A percentile compares a stretch with the other conserved stretches of the same genome.
phyloP scores from a whole-genome alignment of 176 grass and related monocot genomes.

The Alloteropsis semialata region DNA sequence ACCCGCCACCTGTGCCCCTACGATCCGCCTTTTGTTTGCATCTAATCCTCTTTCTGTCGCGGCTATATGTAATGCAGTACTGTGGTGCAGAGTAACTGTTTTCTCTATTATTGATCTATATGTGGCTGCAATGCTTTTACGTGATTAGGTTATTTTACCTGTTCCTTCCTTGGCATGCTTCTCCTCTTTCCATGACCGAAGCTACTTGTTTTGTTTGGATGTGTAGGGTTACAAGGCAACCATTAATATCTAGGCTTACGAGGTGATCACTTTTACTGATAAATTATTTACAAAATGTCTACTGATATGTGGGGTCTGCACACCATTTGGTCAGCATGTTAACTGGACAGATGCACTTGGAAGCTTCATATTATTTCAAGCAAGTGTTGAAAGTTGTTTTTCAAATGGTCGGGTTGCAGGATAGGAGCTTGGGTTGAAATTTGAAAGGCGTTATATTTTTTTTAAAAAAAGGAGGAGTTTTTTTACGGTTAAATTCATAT shows the following conservation, averaged over 20 bases:
- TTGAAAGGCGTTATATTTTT: not conserved
- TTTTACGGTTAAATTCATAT: conserved; percentile 19
- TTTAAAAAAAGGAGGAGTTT: not conserved
- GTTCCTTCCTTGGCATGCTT: conserved; percentile 50
- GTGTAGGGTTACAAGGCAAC: conserved; percentile 47
- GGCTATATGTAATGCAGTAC: conserved; percentile 30
- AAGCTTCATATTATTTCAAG: conserved; percentile 8
- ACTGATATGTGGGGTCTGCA: not conserved
- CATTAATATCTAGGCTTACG: conserved; percentile 40
- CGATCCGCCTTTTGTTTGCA: conserved; percentile 55
- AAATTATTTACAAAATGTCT: conserved; percentile 16
- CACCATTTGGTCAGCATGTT: conserved; percentile 9
- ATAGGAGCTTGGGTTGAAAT: not conserved
- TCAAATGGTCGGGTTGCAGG: not conserved
- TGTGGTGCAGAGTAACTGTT: conserved; percentile 24
- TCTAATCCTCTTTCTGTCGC: conserved; percentile 48
- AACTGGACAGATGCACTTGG: conserved; percentile 3
- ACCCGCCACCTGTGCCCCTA: conserved; percentile 33
- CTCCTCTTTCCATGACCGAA: conserved; percentile 32
- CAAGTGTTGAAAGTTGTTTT: not conserved
- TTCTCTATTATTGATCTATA: conserved; percentile 53
- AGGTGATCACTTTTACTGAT: conserved; percentile 22
- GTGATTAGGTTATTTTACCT: conserved; percentile 43
- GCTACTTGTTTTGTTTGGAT: conserved; percentile 34
- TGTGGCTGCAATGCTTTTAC: conserved; percentile 34